A percentile compares a stretch with the other conserved stretches of the same genome.
Conservation (phyloP, 1,284 basidiomycete genomes). For the Microbotryum intermedium region DNA sequence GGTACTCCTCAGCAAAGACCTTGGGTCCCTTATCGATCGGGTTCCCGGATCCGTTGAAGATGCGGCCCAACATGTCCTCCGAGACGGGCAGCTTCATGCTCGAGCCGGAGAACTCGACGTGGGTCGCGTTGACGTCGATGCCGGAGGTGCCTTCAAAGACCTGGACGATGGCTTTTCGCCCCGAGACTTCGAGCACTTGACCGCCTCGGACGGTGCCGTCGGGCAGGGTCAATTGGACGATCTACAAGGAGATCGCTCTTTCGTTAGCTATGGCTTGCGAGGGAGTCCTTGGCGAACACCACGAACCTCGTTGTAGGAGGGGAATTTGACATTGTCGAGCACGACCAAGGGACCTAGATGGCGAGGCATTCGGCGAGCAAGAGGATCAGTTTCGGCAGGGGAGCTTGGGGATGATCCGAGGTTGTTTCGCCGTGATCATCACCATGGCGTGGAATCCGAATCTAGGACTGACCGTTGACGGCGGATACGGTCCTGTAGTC, state of each 20-base stretch:
- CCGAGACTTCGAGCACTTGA: conserved; percentile 95
- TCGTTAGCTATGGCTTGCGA: neutral
- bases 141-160: conserved; percentile 98
- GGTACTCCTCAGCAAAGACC: conserved; percentile 97
- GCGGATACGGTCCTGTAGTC: conserved; percentile 41
- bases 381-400: neutral
- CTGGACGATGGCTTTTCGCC: conserved; percentile 98
- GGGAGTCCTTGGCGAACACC: neutral
- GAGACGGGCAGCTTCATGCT: conserved; percentile 98
- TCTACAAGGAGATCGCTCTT: conserved; percentile 1
- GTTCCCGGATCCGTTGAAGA: conserved; percentile 97
- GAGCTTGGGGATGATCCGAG: neutral
- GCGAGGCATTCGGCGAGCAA: conserved; percentile 32
- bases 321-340: conserved; percentile 99
- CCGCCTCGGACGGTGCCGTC: conserved; percentile 93
- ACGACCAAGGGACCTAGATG: conserved; percentile 58
- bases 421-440: neutral
- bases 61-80: conserved; percentile 98
- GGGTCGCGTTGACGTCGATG: conserved; percentile 93
- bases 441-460: too few species aligned
- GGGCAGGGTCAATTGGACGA: conserved; percentile 83
- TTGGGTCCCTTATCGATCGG: conserved; percentile 98
- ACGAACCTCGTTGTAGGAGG: conserved; percentile 97
- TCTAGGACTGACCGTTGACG: conserved; percentile 49
- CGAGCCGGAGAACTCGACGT: conserved; percentile 95